A percentile compares a stretch with the other conserved stretches of the same genome.
These are phyloP conservation scores for Backusella psychrophila DNA, from an alignment of 192 early-diverging fungal species.

Conservation along the genomic window DNA sequence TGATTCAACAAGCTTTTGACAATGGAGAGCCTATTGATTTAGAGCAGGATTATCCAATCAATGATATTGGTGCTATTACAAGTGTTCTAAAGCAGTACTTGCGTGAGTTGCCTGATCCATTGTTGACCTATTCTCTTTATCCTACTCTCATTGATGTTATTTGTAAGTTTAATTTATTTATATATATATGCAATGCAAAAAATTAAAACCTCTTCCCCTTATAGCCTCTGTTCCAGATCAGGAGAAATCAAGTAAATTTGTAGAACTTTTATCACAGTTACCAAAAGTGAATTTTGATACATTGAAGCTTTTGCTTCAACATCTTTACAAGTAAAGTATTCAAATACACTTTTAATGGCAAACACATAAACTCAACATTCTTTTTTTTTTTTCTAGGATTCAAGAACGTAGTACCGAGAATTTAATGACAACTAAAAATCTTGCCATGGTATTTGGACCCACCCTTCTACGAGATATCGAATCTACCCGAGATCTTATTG, in stretches of 20 bases:
- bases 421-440: constrained; percentile 89
- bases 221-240: constrained; percentile 26
- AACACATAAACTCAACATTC: not conserved
- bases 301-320: constrained; percentile 55
- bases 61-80: constrained; percentile 70
- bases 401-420: constrained; percentile 62
- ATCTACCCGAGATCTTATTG: constrained; percentile 60
- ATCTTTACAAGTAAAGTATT: constrained; percentile 49
- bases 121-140: constrained; percentile 68
- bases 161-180: constrained; percentile 19
- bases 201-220: not conserved
- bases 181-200: not conserved
- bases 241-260: constrained; percentile 40
- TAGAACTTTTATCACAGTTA: constrained; percentile 42
- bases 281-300: constrained; percentile 60
- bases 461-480: constrained; percentile 73
- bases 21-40: constrained; percentile 44
- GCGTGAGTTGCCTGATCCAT: constrained; percentile 65
- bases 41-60: constrained; percentile 45
- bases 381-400: constrained; percentile 40
- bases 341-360: not conserved
- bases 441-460: constrained; percentile 94
- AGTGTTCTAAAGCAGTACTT: constrained; percentile 77
- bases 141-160: constrained; percentile 55
- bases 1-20: constrained; percentile 60